A percentile compares a stretch with the other conserved stretches of the same genome.
phyloP scores from a whole-genome alignment of 139 green algal genomes.

The Medakamo hakoo region DNA sequence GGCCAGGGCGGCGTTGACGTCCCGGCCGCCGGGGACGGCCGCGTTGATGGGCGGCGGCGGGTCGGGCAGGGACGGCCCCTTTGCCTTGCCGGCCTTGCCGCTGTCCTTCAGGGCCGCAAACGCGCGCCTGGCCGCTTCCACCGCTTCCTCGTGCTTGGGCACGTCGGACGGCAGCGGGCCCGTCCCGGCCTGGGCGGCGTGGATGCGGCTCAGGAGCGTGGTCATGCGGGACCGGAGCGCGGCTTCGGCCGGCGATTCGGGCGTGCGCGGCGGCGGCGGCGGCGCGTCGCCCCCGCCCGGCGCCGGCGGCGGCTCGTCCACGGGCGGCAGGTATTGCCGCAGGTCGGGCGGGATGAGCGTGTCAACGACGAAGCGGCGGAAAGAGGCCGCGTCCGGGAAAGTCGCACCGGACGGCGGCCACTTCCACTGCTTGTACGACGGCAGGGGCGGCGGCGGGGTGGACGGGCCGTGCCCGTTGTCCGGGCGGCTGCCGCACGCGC shows the following conservation, averaged over 20 bases:
- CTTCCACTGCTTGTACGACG: neutral
- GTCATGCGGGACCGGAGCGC: constrained; percentile 52
- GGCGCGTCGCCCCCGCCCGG: no score
- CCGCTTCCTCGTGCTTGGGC: constrained; percentile 19
- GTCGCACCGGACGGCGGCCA: neutral
- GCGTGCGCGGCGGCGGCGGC: no score
- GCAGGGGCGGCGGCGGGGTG: no score
- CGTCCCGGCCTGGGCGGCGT: constrained; percentile 6
- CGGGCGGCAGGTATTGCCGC: neutral
- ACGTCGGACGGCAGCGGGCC: neutral
- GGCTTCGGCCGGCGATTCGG: constrained; percentile 34
- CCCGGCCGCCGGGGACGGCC: constrained; percentile 13
- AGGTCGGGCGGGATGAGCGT: neutral
- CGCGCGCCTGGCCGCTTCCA: neutral
- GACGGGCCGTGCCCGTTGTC: no score
- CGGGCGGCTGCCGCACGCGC: no score
- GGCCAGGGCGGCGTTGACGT: constrained; percentile 58
- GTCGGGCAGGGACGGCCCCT: no score
- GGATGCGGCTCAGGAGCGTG: constrained; percentile 5
- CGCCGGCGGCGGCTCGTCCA: no score
- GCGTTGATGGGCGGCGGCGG: no score
- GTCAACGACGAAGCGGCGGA: neutral
- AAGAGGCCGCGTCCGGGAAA: neutral
- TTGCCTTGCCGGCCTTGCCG: no score
- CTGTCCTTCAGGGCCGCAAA: constrained; percentile 3